A percentile compares a stretch with the other conserved stretches of the same genome.
Conservation (phyloP, 2,329 filamentous ascomycete genomes). For the Dactylellina sp. region DNA sequence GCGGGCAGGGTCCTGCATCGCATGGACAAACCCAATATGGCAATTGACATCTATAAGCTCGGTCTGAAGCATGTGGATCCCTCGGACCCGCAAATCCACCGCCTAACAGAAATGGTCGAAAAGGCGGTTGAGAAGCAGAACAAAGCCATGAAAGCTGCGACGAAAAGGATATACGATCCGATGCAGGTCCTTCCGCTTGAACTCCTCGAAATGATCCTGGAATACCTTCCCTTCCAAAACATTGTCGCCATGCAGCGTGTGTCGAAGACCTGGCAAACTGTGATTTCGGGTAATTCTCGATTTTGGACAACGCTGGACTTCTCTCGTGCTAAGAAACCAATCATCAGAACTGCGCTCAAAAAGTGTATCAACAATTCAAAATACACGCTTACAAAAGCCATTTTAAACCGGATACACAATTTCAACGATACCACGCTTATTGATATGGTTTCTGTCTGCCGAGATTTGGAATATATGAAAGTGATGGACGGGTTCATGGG, state of each 20-base stretch:
- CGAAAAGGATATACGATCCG: constrained; percentile 65
- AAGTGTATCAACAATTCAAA: constrained; percentile 56
- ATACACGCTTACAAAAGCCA: constrained; percentile 47
- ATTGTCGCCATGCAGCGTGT: constrained; percentile 65
- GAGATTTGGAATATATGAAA: constrained; percentile 50
- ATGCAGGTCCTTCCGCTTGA: constrained; percentile 67
- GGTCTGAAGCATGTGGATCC: constrained; percentile 69
- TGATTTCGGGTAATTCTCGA: constrained; percentile 64
- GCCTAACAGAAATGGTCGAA: constrained; percentile 64
- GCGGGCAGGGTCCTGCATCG: constrained; percentile 63
- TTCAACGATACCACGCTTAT: constrained; percentile 46
- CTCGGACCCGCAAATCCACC: constrained; percentile 61
- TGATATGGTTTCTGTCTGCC: constrained; percentile 52
- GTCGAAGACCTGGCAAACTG: constrained; percentile 66
- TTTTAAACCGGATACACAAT: constrained; percentile 42
- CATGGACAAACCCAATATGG: constrained; percentile 68
- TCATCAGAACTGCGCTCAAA: constrained; percentile 60
- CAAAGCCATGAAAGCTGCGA: constrained; percentile 63
- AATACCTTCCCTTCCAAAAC: constrained; percentile 65
- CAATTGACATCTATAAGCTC: constrained; percentile 70
- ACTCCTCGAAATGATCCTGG: constrained; percentile 66
- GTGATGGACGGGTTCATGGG: constrained; percentile 46
- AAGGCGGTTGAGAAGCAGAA: constrained; percentile 65
- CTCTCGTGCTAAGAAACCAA: constrained; percentile 63
- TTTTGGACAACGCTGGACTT: constrained; percentile 68